Evolutionary conservation across 176 grass and related monocot genomes (phyloP), one percentile per base, ranked within the genome.

Genomic region (Zoysia japonica): DNA sequence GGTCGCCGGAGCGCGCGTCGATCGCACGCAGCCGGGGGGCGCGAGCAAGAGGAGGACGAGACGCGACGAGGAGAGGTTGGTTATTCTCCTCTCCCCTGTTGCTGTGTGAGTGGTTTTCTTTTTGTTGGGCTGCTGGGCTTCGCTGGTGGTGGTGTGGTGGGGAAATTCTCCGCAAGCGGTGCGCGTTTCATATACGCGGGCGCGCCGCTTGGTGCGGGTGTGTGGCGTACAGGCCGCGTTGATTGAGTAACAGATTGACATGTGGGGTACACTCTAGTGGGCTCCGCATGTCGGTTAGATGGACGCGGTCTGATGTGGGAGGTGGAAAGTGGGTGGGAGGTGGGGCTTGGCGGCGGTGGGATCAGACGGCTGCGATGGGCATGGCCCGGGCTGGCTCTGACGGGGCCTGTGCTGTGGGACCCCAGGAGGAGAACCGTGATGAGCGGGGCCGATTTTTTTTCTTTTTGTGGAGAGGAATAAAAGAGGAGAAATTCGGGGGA

Each of bases 21-120:
- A 85, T 89, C 72, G 60, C 82, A 81, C 87, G 87, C 78, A 45
- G 82, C 63, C 65, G 20, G 15, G 47, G 20, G 63, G 81, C 69
- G 80, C 15, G 44, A 53, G 56, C 47, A 57, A 48, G 5, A 6
- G 20, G 54, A 35, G 35, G 64, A 59, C 40, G 65, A 67, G 65
- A 67, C 40, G 65, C 15, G 5, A 37, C 28, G 43, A 43, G 39
- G 43, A 35, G 11, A 28, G 11, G 62, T 36, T 36, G 4, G 48
- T 2, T 53, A 5, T n/a, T 57, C 57, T 61, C 85, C 28, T 71
- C 77, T 15, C 40, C 16, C 15, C 67, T 36, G 82, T 49, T 48
- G 87, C 50, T 45, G 77, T 38, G 80, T 9, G 36, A 37, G 5
- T 10, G 48, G 38, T 44, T 79, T 43, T 43, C 3, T 79, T 43